A percentile compares a stretch with the other conserved stretches of the same genome.
phyloP scores from a whole-genome alignment of 805 yeast genomes.

The Blastobotrys mokoenaii region DNA sequence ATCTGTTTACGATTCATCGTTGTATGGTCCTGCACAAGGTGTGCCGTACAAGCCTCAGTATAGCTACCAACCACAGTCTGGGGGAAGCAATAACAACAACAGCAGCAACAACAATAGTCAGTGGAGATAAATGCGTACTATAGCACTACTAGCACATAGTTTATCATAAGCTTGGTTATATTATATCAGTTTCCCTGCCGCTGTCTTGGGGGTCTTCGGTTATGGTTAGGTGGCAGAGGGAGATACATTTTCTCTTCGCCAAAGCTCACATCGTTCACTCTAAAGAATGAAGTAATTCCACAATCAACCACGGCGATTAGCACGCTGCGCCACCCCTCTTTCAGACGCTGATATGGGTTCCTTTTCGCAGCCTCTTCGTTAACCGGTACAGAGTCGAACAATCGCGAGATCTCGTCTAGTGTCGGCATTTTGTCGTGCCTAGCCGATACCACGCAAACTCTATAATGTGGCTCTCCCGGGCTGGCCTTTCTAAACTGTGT shows the following conservation, averaged over 20 bases:
- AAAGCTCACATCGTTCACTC: constrained; percentile 14
- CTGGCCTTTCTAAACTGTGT: constrained; percentile 56
- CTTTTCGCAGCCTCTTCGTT: constrained; percentile 16
- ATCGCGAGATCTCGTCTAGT: constrained; percentile 25
- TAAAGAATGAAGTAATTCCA: constrained; percentile 39
- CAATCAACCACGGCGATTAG: constrained; percentile 66
- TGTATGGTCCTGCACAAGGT: constrained; percentile 28
- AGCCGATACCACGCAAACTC: constrained; percentile 49
- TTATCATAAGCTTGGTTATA: neutral
- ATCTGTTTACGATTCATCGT: constrained; percentile 39
- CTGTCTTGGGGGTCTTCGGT: neutral
- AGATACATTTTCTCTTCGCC: constrained; percentile 13
- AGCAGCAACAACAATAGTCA: neutral
- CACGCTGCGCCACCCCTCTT: constrained; percentile 44
- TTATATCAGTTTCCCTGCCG: neutral
- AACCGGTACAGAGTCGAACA: constrained; percentile 23
- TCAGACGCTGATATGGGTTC: constrained; percentile 35
- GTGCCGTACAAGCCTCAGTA: constrained; percentile 6
- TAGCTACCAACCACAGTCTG: constrained; percentile 8
- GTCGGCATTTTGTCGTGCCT: constrained; percentile 28
- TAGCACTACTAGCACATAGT: neutral
- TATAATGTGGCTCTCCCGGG: constrained; percentile 69
- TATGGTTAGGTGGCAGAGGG: too few species aligned
- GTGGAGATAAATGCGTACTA: neutral
- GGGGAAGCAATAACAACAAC: neutral